A percentile compares a stretch with the other conserved stretches of the same genome.
Evolutionary conservation across 2,329 filamentous ascomycete genomes (phyloP).

Genomic region (Mycosphaerelloides madeirae): DNA sequence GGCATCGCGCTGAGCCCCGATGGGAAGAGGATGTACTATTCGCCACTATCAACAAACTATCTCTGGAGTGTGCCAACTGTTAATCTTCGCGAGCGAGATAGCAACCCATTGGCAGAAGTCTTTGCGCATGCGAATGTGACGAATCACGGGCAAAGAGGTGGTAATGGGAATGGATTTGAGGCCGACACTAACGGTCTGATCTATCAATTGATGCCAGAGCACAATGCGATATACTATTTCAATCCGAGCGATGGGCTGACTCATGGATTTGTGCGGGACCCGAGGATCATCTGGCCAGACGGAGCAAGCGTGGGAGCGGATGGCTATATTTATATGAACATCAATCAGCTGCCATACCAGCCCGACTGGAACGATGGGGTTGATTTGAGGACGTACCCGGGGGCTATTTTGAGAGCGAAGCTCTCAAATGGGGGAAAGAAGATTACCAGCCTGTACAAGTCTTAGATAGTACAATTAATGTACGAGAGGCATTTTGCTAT

Average conservation of each 20-base stretch:
- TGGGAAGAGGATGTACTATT: conserved; percentile 42
- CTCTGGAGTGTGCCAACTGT: conserved; percentile 32
- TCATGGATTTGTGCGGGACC: conserved; percentile 38
- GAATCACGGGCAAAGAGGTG: conserved; percentile 43
- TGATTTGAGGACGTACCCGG: conserved; percentile 41
- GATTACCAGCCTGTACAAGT: conserved; percentile 28
- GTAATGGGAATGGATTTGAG: conserved; percentile 45
- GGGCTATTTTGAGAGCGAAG: conserved; percentile 43
- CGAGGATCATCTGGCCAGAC: conserved; percentile 43
- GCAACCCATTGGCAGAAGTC: conserved; percentile 35
- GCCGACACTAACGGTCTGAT: conserved; percentile 42
- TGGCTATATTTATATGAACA: conserved; percentile 47
- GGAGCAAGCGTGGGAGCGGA: conserved; percentile 40
- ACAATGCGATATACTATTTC: conserved; percentile 45
- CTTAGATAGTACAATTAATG: not conserved
- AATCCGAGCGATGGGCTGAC: conserved; percentile 37
- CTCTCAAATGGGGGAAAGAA: conserved; percentile 40
- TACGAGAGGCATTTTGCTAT: no score
- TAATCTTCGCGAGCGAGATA: conserved; percentile 31
- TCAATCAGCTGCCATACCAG: conserved; percentile 48
- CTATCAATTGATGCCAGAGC: conserved; percentile 45
- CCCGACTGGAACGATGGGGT: conserved; percentile 45
- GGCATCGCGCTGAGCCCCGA: conserved; percentile 37
- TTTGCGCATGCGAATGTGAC: conserved; percentile 44
- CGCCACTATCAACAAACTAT: conserved; percentile 36